Evolutionary conservation across 2,329 filamentous ascomycete genomes (phyloP).

Genomic region (Sporothrix humicola): DNA sequence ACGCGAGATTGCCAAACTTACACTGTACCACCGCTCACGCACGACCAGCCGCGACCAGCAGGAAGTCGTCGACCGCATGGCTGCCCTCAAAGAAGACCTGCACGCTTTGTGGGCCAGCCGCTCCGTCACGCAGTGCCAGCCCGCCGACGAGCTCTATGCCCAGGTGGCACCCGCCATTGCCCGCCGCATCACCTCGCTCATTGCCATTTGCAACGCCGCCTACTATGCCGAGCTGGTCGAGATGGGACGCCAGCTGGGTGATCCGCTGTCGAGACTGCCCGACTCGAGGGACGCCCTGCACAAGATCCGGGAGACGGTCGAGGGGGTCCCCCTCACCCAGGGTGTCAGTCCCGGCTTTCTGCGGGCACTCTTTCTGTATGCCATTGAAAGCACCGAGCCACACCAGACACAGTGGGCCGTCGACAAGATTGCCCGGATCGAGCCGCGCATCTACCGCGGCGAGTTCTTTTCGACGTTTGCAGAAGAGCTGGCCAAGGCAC

Average conservation of each 20-base stretch:
- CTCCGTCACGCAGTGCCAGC: constrained; percentile 2
- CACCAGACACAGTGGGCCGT: constrained; percentile 23
- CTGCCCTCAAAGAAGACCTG: background rate
- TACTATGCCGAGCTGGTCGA: constrained; percentile 26
- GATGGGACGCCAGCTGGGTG: constrained; percentile 24
- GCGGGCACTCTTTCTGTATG: constrained; percentile 25
- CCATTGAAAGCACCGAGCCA: constrained; percentile 27
- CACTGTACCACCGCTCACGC: constrained; percentile 23
- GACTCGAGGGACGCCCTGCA: constrained; percentile 16
- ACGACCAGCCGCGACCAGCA: constrained; percentile 23
- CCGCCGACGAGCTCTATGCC: background rate
- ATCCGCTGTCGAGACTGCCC: constrained; percentile 16
- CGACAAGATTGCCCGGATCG: background rate
- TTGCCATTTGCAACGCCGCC: constrained; percentile 23
- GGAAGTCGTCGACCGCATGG: constrained; percentile 25
- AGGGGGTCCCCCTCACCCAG: background rate
- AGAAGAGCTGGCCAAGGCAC: background rate
- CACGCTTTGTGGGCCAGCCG: constrained; percentile 6
- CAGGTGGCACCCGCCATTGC: constrained; percentile 5
- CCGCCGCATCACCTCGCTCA: background rate
- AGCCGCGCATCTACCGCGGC: constrained; percentile 13
- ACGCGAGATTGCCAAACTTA: constrained; percentile 23
- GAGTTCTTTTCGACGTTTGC: constrained; percentile 1
- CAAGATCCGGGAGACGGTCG: background rate
- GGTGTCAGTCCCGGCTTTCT: constrained; percentile 3